Evolutionary conservation across 306 rosid genomes (phyloP).

Genomic region (Trichosanthes cucumerina): DNA sequence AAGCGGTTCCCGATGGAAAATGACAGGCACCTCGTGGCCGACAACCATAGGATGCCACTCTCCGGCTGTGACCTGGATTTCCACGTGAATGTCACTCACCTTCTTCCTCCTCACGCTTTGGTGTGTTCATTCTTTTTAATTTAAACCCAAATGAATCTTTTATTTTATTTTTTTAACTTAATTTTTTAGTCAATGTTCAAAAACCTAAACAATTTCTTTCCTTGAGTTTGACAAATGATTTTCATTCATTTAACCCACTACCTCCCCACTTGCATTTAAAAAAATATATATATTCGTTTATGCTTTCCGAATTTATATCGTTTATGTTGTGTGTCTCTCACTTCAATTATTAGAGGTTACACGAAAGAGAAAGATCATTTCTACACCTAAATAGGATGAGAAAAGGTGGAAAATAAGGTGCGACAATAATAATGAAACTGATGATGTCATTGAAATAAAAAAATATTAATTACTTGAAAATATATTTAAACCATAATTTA

Average conservation of each 20-base stretch:
- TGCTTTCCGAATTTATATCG: too few species aligned
- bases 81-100: conserved; percentile 29
- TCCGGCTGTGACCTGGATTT: not conserved
- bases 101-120: conserved; percentile 1
- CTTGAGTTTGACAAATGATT: not conserved
- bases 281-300: not conserved
- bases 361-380: not conserved
- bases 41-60: conserved; percentile 32
- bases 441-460: not conserved
- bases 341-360: not conserved
- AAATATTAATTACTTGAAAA: not conserved
- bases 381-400: not conserved
- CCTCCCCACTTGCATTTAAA: not conserved
- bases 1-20: conserved; percentile 21
- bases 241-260: not conserved
- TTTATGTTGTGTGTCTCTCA: not conserved
- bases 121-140: not conserved
- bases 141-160: not conserved
- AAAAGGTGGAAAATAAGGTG: not conserved
- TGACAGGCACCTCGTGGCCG: conserved; percentile 38
- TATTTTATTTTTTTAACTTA: not conserved
- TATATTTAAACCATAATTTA: not conserved
- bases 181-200: not conserved
- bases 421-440: not conserved
- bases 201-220: not conserved